Conservation (phyloP, 495 filamentous ascomycete species). For the Xylaria scruposa region DNA sequence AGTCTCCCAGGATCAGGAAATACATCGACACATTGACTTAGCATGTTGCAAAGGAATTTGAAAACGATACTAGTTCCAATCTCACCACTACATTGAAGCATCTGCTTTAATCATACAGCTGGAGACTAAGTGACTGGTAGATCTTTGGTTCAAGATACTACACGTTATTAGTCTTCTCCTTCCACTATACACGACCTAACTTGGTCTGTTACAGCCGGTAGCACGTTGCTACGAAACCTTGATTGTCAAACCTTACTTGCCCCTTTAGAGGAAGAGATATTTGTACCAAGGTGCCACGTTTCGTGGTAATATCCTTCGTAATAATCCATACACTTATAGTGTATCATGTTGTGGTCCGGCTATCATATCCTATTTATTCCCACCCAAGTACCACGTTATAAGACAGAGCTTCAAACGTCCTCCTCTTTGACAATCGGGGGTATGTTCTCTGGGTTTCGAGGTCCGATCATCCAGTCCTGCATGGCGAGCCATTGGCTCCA, state of each 20-base stretch:
- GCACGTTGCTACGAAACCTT: not conserved
- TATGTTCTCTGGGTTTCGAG: slow-evolving; percentile 49
- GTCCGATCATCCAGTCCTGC: slow-evolving; percentile 94
- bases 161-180: not conserved
- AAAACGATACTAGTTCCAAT: not conserved
- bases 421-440: slow-evolving; percentile 36
- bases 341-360: not conserved
- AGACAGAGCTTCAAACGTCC: not conserved
- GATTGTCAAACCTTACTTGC: not conserved
- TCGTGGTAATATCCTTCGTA: not conserved
- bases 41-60: not conserved
- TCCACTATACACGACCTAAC: not conserved
- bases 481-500: slow-evolving; percentile 91
- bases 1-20: not conserved
- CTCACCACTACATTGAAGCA: not conserved
- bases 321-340: not conserved
- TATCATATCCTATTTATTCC: not conserved
- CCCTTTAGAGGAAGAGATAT: not conserved
- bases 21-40: not conserved
- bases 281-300: not conserved
- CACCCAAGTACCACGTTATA: not conserved
- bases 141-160: slow-evolving; percentile 3
- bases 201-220: not conserved
- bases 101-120: not conserved
- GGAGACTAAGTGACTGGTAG: not conserved